Conservation (phyloP, 2,329 filamentous ascomycete species). For the Paecilomyces variotii region DNA sequence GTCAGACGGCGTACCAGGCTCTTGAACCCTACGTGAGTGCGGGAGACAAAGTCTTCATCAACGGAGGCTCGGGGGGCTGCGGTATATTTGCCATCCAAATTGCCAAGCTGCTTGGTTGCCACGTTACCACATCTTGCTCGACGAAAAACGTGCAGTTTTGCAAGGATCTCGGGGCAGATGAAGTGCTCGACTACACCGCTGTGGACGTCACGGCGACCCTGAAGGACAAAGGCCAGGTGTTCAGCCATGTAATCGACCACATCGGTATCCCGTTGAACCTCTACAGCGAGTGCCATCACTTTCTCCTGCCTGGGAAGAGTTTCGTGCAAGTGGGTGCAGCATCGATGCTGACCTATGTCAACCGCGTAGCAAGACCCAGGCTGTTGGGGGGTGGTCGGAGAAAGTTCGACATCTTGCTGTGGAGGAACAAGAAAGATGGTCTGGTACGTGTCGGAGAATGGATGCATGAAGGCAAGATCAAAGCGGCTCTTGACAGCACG, state of each 20-base stretch:
- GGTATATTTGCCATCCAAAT: slow-evolving; percentile 57
- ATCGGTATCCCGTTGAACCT: slow-evolving; percentile 44
- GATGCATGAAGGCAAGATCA: slow-evolving; percentile 53
- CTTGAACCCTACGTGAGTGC: slow-evolving; percentile 40
- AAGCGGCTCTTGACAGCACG: slow-evolving; percentile 47
- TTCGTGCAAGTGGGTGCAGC: slow-evolving; percentile 47
- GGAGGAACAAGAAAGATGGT: slow-evolving; percentile 35
- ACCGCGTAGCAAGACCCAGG: slow-evolving; percentile 36
- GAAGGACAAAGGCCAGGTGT: slow-evolving; percentile 41
- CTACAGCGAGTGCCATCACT: slow-evolving; percentile 47
- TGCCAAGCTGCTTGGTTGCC: slow-evolving; percentile 52
- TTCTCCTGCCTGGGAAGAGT: slow-evolving; percentile 40
- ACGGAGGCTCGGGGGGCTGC: slow-evolving; percentile 56
- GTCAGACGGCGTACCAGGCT: slow-evolving; percentile 41
- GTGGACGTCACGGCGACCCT: slow-evolving; percentile 42
- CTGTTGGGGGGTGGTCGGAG: slow-evolving; percentile 45
- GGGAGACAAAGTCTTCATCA: slow-evolving; percentile 56
- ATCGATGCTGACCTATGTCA: slow-evolving; percentile 21
- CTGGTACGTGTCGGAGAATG: slow-evolving; percentile 45
- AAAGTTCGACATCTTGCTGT: slow-evolving; percentile 25
- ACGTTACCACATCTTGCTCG: slow-evolving; percentile 54
- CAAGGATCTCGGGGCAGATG: slow-evolving; percentile 53
- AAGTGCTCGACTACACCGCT: slow-evolving; percentile 53
- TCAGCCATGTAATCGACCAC: slow-evolving; percentile 51
- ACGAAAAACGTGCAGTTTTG: slow-evolving; percentile 50